Base-by-base conservation (phyloP, 2,329 filamentous ascomycete genomes). In the Thermothelomyces thermophilus region DNA sequence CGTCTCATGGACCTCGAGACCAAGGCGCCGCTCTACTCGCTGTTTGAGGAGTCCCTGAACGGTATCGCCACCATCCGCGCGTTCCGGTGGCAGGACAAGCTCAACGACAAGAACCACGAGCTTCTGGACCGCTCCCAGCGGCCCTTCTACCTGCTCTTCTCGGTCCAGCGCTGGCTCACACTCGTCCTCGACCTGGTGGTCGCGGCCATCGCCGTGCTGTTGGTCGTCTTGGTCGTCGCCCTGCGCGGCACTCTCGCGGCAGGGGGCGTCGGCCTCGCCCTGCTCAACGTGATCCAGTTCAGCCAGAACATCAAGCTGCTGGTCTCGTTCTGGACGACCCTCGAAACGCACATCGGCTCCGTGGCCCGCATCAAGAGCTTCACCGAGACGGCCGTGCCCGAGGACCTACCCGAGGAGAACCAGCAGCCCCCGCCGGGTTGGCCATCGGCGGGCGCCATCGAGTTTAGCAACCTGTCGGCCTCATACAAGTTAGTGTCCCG, bases 71-170 rank as follows among this genome's bases (percentile, higher is more conserved):
- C 74, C 0, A 66, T 79, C 9, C 71, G 78, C 9, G 75, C 79
- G 1, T 82, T 80, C 52, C 71, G 72, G 2, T 82, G 77, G 78
- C 65, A 73, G 33, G 58, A 63, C 1, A 59, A 63, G 5, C 68
- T 72, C 47, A 64, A 71, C 14, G 57, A 70, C 24, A 69, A 69
- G 52, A 79, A 77, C 48, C 62, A 73, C 14, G 54, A 57, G 3
- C 66, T 77, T 0, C 64, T 83, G 1, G 75, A 82, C 51, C 63
- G 63, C 5, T 79, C 78, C 0, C 79, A 83, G 56, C 64, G 68
- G 19, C 78, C 79, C 0, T 77, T 74, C 43, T 83, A 83, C 56
- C 67, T 81, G 0, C 67, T 82, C 5, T 75, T 70, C 49, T 72
- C 73, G 34, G 70, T 80, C 3, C 80, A 83, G 58, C 69, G 75